Conservation (phyloP, 2,329 filamentous ascomycete genomes). For the Colletotrichum nymphaeae region DNA sequence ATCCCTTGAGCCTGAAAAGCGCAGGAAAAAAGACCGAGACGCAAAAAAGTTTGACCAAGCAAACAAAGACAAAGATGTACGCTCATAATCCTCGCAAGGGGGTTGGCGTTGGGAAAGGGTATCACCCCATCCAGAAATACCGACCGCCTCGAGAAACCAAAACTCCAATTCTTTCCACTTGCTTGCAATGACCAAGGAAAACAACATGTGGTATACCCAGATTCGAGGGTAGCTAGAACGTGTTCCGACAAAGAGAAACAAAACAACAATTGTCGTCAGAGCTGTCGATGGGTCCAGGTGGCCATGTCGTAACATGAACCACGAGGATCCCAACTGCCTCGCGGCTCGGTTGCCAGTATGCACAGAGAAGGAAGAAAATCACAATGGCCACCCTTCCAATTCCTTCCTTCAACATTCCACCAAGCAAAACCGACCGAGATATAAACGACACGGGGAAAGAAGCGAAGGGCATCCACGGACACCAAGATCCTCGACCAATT, state of each 20-base stretch:
- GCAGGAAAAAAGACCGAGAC: background rate
- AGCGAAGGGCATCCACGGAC: background rate
- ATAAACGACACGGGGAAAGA: constrained; percentile 24
- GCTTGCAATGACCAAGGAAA: constrained; percentile 3
- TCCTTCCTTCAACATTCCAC: background rate
- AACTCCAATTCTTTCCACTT: background rate
- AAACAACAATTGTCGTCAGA: background rate
- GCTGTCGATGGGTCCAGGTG: background rate
- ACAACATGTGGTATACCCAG: background rate
- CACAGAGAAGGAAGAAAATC: constrained; percentile 8
- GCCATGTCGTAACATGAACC: background rate
- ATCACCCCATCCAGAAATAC: background rate
- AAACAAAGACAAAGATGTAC: background rate
- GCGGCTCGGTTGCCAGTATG: background rate
- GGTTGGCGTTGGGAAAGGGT: background rate
- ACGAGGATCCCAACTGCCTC: background rate
- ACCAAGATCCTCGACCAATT: constrained; percentile 1
- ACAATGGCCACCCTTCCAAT: background rate
- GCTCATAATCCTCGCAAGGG: background rate
- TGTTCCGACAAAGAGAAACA: background rate
- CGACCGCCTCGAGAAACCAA: background rate
- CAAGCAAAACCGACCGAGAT: constrained; percentile 12
- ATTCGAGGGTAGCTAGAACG: background rate
- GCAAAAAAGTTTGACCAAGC: background rate
- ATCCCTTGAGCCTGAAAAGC: background rate